A percentile compares a stretch with the other conserved stretches of the same genome.
Conservation (phyloP, 179 eudicot genomes). For the Drosera spatulata region DNA sequence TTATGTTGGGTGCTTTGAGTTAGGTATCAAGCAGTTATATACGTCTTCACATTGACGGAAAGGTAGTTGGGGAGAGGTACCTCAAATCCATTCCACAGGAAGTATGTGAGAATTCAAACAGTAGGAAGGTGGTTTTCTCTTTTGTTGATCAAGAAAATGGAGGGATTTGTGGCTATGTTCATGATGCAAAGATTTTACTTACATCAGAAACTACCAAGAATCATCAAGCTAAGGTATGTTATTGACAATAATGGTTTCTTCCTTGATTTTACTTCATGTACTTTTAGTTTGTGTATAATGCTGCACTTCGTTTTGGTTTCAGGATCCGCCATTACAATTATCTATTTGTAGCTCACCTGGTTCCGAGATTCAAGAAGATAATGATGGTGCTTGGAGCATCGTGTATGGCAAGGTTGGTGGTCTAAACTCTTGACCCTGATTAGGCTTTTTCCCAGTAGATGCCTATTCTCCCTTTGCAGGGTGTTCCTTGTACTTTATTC, state of each 20-base stretch:
- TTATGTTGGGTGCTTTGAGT: background rate
- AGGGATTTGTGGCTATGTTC: constrained; percentile 39
- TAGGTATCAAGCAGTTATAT: constrained; percentile 42
- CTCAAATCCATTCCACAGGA: constrained; percentile 16
- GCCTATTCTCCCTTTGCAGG: background rate
- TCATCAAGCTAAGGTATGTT: constrained; percentile 42
- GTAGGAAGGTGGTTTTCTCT: constrained; percentile 25
- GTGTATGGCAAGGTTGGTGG: constrained; percentile 65
- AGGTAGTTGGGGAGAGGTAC: constrained; percentile 43
- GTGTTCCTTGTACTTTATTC: background rate
- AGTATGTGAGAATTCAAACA: constrained; percentile 15
- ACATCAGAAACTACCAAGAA: constrained; percentile 25
- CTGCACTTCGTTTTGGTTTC: constrained; percentile 11
- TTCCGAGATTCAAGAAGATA: constrained; percentile 51
- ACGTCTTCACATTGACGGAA: constrained; percentile 57
- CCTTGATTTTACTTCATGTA: background rate
- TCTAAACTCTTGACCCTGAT: background rate
- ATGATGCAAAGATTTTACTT: constrained; percentile 34
- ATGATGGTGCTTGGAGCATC: constrained; percentile 73
- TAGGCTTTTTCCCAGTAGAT: background rate
- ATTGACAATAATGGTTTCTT: background rate
- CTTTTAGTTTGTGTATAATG: background rate
- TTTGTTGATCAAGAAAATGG: constrained; percentile 23
- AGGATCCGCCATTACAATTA: constrained; percentile 65
- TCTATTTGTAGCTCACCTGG: constrained; percentile 47